These are phyloP conservation scores for Schoenoplectus triqueter DNA, from an alignment of 202 grass and related monocot species.

Conservation along the genomic window DNA sequence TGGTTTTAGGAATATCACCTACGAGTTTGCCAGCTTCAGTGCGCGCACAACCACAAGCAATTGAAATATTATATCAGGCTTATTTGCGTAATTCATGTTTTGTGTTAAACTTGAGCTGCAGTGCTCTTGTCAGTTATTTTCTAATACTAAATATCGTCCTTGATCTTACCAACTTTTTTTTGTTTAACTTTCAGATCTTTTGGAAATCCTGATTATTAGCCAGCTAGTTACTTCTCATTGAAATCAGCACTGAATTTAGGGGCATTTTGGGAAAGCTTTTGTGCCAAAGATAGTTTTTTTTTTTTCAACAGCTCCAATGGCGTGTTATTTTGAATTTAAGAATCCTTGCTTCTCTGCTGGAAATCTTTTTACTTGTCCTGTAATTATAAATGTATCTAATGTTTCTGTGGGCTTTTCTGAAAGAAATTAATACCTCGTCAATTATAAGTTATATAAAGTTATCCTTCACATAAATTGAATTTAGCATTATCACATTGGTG, in stretches of 20 bases:
- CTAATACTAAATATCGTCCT: background rate
- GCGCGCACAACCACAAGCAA: background rate
- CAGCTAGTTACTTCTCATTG: background rate
- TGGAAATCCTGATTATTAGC: constrained; percentile 3
- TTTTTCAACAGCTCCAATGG: background rate
- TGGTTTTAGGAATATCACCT: too few relatives aligned
- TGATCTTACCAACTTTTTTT: background rate
- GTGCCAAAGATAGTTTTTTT: background rate
- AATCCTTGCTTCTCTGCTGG: too few relatives aligned
- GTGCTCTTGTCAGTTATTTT: constrained; percentile 1
- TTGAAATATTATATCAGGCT: background rate
- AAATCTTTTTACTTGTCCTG: background rate
- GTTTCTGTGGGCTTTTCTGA: background rate
- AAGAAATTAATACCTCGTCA: background rate
- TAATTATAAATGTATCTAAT: constrained; percentile 16
- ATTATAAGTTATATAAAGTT: constrained; percentile 18
- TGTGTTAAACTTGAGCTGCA: background rate
- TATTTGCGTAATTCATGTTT: background rate
- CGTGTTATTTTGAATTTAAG: background rate
- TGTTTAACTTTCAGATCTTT: constrained; percentile 9
- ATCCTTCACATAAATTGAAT: constrained; percentile 28
- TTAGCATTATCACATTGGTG: constrained; percentile 90
- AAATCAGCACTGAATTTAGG: constrained; percentile 23
- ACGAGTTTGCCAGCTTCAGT: too few relatives aligned
- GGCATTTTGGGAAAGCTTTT: background rate